Conservation (phyloP, 2,329 filamentous ascomycete species). For the Coniochaeta hoffmannii region DNA sequence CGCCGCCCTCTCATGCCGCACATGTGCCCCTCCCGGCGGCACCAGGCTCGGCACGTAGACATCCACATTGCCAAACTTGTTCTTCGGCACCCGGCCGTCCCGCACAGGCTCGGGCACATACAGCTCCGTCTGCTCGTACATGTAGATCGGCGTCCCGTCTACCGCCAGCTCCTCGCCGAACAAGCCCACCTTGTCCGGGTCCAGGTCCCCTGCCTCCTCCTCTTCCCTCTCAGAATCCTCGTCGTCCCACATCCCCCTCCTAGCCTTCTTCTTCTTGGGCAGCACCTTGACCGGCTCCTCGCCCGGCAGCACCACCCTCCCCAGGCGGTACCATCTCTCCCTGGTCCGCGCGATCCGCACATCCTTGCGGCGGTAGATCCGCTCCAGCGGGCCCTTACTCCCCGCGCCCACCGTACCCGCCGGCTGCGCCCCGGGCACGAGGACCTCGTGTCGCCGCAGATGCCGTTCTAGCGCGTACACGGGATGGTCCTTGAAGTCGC, state of each 20-base stretch:
- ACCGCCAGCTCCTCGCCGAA: conserved; percentile 26
- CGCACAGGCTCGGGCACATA: conserved; percentile 73
- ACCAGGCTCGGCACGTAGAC: conserved; percentile 91
- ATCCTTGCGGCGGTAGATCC: conserved; percentile 74
- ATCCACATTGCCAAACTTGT: conserved; percentile 90
- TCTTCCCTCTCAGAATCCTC: conserved; percentile 35
- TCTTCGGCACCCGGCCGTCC: conserved; percentile 73
- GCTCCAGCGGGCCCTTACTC: conserved; percentile 56
- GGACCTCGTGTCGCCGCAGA: conserved; percentile 73
- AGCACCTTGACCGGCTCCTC: conserved; percentile 79
- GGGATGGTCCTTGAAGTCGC: conserved; percentile 83
- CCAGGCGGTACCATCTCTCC: conserved; percentile 87
- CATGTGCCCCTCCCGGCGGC: conserved; percentile 70
- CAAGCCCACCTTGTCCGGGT: conserved; percentile 23
- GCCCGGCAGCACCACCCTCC: conserved; percentile 67
- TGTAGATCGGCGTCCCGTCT: conserved; percentile 51
- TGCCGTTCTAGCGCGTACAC: conserved; percentile 80
- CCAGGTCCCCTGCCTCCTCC: conserved; percentile 25
- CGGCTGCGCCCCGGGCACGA: conserved; percentile 60
- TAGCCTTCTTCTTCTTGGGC: conserved; percentile 38
- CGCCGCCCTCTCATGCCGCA: conserved; percentile 52
- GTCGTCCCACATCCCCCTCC: conserved; percentile 24
- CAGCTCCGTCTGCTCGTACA: conserved; percentile 57
- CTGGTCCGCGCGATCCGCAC: conserved; percentile 71
- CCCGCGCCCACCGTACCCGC: conserved; percentile 74